Percentiles rank a stretch among this genome's conserved stretches.
These are phyloP conservation scores for Aspergillus nidulans DNA, from an alignment of 495 filamentous ascomycete species.

Conservation along the genomic window DNA sequence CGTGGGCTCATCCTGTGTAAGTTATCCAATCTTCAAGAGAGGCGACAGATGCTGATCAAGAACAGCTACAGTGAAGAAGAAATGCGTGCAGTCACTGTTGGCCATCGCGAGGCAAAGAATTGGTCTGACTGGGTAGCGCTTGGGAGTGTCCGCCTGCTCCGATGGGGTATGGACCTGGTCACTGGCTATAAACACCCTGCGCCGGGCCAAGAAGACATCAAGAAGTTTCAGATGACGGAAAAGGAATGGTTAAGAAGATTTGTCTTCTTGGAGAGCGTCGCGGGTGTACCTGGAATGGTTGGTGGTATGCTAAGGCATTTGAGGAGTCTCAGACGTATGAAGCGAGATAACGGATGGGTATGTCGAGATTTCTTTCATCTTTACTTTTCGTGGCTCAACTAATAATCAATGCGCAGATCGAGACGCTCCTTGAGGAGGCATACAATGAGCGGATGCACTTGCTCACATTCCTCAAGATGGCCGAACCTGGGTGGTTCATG, in stretches of 20 bases:
- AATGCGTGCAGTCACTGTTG: constrained; percentile 58
- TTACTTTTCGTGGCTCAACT: background rate
- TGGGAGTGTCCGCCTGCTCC: constrained; percentile 54
- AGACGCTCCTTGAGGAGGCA: constrained; percentile 87
- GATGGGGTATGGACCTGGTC: constrained; percentile 62
- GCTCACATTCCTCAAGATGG: constrained; percentile 89
- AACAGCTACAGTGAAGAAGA: constrained; percentile 58
- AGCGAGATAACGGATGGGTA: constrained; percentile 93
- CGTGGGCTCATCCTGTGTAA: constrained; percentile 45
- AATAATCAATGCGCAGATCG: constrained; percentile 56
- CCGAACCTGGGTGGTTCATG: constrained; percentile 87
- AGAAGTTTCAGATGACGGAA: constrained; percentile 60
- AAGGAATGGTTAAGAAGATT: constrained; percentile 77
- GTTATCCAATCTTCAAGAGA: background rate
- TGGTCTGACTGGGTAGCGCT: constrained; percentile 69
- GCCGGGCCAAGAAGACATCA: constrained; percentile 38
- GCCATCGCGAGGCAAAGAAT: constrained; percentile 61
- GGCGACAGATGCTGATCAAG: constrained; percentile 6
- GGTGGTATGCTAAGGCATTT: constrained; percentile 90
- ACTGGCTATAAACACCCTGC: constrained; percentile 69
- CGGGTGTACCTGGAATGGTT: constrained; percentile 95
- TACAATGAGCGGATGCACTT: constrained; percentile 98
- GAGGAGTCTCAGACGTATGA: constrained; percentile 73
- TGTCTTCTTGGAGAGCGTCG: constrained; percentile 91
- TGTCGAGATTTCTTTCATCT: background rate